These are phyloP conservation scores for Podospora sp. DNA, from an alignment of 495 filamentous ascomycete species.

Conservation along the genomic window DNA sequence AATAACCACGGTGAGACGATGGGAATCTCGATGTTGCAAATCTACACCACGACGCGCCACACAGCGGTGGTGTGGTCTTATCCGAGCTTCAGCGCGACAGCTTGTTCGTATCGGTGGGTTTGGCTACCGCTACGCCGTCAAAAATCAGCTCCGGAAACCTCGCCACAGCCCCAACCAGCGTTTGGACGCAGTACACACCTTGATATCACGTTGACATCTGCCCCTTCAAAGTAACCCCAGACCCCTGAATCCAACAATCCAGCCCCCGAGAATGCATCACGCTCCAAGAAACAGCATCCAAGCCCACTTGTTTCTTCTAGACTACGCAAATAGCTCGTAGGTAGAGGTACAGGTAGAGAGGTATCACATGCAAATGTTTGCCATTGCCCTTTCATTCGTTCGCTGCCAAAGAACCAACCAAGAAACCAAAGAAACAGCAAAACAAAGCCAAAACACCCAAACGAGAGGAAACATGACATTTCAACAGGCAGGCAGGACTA, in stretches of 20 bases:
- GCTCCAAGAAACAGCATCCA: neutral
- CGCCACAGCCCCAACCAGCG: neutral
- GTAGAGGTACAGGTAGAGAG: slow-evolving; percentile 1
- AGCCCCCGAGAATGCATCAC: neutral
- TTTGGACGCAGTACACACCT: too few relatives aligned
- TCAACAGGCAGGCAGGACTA: neutral
- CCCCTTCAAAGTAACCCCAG: too few relatives aligned
- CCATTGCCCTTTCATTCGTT: neutral
- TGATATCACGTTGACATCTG: too few relatives aligned
- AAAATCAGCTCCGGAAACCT: too few relatives aligned
- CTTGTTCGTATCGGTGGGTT: too few relatives aligned
- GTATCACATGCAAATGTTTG: slow-evolving; percentile 17
- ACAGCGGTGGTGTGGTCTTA: too few relatives aligned
- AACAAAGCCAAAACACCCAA: neutral
- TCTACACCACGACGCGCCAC: too few relatives aligned
- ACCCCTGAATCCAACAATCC: too few relatives aligned
- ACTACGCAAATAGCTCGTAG: neutral
- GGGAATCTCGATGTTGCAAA: too few relatives aligned
- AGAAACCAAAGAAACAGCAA: neutral
- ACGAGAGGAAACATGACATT: neutral
- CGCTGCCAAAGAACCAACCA: neutral
- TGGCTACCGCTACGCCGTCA: too few relatives aligned
- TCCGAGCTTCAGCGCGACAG: too few relatives aligned
- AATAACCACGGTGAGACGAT: too few relatives aligned
- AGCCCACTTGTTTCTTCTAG: slow-evolving; percentile 24